Conservation (phyloP, 2,329 filamentous ascomycete species). For the Alternaria conjuncta region DNA sequence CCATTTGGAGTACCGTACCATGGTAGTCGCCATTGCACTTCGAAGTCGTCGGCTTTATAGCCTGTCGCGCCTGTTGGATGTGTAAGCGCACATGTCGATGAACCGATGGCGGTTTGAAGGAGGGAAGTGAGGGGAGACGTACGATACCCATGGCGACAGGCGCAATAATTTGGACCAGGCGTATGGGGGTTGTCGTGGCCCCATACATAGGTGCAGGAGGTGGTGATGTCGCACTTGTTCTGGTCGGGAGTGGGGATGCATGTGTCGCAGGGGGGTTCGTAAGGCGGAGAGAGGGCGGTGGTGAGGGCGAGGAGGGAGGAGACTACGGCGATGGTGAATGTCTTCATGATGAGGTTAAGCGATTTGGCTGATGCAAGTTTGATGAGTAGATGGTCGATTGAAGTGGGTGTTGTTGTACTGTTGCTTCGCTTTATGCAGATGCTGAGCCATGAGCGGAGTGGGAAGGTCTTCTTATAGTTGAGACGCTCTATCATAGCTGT, state of each 20-base stretch:
- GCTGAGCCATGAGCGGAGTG: rapidly evolving
- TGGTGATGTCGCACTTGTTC: constrained; percentile 52
- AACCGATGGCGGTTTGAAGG: too few relatives aligned
- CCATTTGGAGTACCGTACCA: constrained; percentile 5
- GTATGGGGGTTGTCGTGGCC: background rate
- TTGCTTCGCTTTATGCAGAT: too few relatives aligned
- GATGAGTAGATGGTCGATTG: background rate
- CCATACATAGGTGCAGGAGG: constrained; percentile 49
- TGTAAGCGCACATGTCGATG: too few relatives aligned
- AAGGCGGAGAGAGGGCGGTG: background rate
- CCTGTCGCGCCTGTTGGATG: background rate
- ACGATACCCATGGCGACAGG: constrained; percentile 4
- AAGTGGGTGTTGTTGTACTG: background rate
- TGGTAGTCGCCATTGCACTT: background rate
- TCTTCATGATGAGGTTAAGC: background rate
- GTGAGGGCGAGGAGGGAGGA: background rate
- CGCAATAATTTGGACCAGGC: background rate
- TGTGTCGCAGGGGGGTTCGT: background rate
- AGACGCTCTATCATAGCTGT: background rate
- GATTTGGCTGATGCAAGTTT: background rate
- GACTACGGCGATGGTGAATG: background rate
- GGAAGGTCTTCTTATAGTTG: rapidly evolving
- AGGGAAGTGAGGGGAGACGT: too few relatives aligned
- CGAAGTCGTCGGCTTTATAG: background rate
- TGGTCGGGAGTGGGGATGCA: constrained; percentile 1